Evolutionary conservation across 345 rosid genomes (phyloP), one percentile per base, ranked within the genome.

Genomic region (Theobroma cacao): DNA sequence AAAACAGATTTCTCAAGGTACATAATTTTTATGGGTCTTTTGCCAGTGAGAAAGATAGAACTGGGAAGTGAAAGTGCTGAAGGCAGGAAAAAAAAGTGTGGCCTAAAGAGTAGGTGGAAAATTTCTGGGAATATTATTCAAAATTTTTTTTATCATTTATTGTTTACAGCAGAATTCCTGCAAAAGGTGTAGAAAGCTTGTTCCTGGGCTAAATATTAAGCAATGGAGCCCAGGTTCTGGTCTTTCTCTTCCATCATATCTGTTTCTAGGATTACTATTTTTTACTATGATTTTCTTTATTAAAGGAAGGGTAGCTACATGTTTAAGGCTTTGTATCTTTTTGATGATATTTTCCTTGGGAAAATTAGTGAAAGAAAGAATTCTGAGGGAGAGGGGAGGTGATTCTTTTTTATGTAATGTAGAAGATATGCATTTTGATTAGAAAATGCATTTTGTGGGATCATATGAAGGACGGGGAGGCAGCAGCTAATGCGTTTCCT

Each of bases 1-100:
- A 15, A 55, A 62, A 28, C 40, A 47, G 53, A 36, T 40, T 52
- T 41, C 40, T 47, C 41, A 50, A 73, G 75, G 65, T 81, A 59
- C 65, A 79, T 75, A 79, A n/a, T 34, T 45, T 73, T 40, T 70
- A 47, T 24, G 33, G 76, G 67, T 18, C 36, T 38, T 73, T 48
- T 63, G 67, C 24, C 17, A 13, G 77, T 69, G 67, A 62, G 34
- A 52, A 78, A 67, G 66, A 70, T 50, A 48, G 52, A 34, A 14
- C 4, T 43, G 43, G 26, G 30, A 79, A 59, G 60, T 14, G 34
- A 60, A 22, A 17, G 22, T 26, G 77, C 15, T 40, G 3, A 3
- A 38, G 10, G 41, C 47, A 43, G 34, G 41, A 69, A 15, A 9
- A 3, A 5, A 12, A 30, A 38, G 41, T 63, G 60, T 28, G 26